Evolutionary conservation across 78 protist species (phyloP), one percentile per base, ranked within the genome.

Genomic region (Diacronema lutheri): DNA sequence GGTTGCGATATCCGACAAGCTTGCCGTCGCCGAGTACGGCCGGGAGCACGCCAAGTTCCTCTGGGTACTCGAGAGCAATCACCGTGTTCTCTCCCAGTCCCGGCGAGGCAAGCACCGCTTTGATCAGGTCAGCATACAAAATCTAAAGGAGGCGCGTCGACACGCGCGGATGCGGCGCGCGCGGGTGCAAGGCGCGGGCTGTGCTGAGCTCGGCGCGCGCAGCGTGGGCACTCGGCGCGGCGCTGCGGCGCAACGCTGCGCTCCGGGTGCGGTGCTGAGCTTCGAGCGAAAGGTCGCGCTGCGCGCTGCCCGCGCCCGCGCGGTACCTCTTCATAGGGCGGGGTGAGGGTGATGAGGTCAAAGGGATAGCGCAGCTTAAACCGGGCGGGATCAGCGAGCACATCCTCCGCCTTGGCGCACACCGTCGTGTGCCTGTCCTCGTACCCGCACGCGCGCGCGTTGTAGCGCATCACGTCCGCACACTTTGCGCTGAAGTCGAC

Each of bases 281-380:
- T n/a, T n/a, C n/a, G n/a, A n/a, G n/a, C n/a, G n/a, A n/a, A n/a
- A n/a, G n/a, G n/a, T n/a, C n/a, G n/a, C n/a, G n/a, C n/a, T n/a
- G n/a, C n/a, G n/a, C n/a, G n/a, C n/a, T n/a, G n/a, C n/a, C n/a
- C n/a, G n/a, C n/a, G n/a, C n/a, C n/a, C n/a, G n/a, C n/a, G n/a
- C n/a, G 23, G 61, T 7, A 29, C 71, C 71, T 71, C 79, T 35
- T 71, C 79, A 35, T 71, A 71, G 4, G 79, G 79, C 79, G 79
- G 79, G 31, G 79, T 71, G 73, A 66, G n/a, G 12, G 66, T 61
- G 12, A 61, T 19, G 20, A 61, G 66, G 26, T 61, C 66, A 7
- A 61, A 61, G 12, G 66, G 66, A 0, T 5, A 2, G 35, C 14
- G 12, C 33, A 61, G 66, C 33, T 33, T 33, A 7, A 25, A 61